Evolutionary conservation across 176 grass and related monocot genomes (phyloP).

Genomic region (Carex myosuroides): DNA sequence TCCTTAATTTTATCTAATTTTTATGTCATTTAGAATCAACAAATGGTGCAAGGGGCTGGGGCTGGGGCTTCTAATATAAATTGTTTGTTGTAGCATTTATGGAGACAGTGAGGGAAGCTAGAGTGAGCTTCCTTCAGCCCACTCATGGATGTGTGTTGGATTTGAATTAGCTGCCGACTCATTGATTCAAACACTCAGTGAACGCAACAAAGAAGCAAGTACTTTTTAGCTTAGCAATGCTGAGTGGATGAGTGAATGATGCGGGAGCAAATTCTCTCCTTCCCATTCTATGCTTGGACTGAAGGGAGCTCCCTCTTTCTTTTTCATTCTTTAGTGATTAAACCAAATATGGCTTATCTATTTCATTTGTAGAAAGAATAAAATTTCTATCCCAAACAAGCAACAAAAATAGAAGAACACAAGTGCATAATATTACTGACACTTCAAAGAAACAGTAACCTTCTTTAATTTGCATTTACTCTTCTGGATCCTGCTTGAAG

Average conservation of each 20-base stretch:
- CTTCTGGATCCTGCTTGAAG: neutral
- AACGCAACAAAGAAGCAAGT: conserved; percentile 1
- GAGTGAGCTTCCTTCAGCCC: conserved; percentile 38
- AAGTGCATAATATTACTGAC: too few relatives aligned
- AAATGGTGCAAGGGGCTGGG: neutral
- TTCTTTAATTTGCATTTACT: neutral
- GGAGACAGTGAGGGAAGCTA: neutral
- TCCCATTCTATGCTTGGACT: conserved; percentile 41
- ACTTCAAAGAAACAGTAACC: neutral
- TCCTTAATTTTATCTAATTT: neutral
- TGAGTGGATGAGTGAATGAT: conserved; percentile 44
- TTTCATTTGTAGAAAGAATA: neutral
- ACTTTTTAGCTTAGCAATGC: neutral
- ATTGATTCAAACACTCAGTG: conserved; percentile 37
- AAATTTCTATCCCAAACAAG: neutral
- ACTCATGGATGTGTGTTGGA: conserved; percentile 31
- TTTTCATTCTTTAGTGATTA: conserved; percentile 6
- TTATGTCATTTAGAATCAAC: neutral
- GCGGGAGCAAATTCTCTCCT: conserved; percentile 44
- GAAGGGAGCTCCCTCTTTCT: conserved; percentile 46
- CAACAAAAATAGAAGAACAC: too few relatives aligned
- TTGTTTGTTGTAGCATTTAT: too few relatives aligned
- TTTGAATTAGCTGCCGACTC: conserved; percentile 46
- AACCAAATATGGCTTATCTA: neutral
- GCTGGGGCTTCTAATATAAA: too few relatives aligned